Percentiles rank a stretch among this genome's conserved stretches.
These are phyloP conservation scores for Plantago major DNA, from an alignment of 257 asterid genomes.

Conservation along the genomic window DNA sequence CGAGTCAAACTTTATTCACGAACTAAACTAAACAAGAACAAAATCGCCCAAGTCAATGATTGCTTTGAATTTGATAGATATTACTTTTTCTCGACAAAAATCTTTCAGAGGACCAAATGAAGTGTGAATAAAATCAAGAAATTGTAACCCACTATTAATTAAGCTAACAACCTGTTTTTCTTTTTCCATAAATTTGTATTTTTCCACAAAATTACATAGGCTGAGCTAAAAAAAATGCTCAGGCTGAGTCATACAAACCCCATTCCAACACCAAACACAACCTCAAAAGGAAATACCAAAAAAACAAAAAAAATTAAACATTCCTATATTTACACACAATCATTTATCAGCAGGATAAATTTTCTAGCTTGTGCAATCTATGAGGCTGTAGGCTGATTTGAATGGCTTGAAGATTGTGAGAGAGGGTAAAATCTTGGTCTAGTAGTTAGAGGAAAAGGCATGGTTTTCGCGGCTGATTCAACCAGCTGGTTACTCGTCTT, in stretches of 20 bases:
- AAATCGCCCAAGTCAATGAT: no score
- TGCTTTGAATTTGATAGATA: no score
- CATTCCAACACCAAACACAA: conserved; percentile 25
- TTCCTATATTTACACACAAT: conserved; percentile 31
- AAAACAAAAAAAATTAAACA: neutral
- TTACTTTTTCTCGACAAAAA: no score
- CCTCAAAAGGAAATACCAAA: neutral
- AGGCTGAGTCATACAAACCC: conserved; percentile 22
- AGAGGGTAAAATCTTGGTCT: conserved; percentile 63
- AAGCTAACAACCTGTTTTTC: neutral
- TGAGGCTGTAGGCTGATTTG: conserved; percentile 54
- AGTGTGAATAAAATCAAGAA: no score
- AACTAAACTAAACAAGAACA: no score
- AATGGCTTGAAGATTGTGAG: conserved; percentile 28
- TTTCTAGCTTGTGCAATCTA: conserved; percentile 11
- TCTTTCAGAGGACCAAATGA: no score
- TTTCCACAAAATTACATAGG: conserved; percentile 32
- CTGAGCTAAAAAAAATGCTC: conserved; percentile 37
- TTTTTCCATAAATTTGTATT: conserved; percentile 8
- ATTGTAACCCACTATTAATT: no score
- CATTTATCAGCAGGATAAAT: neutral
- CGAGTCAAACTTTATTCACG: no score
- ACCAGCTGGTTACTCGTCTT: neutral
- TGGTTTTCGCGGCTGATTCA: conserved; percentile 28
- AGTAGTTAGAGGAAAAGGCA: conserved; percentile 38